phyloP scores from a whole-genome alignment of 371 early-diverging fungal genomes.

The Chytridium lagenaria region DNA sequence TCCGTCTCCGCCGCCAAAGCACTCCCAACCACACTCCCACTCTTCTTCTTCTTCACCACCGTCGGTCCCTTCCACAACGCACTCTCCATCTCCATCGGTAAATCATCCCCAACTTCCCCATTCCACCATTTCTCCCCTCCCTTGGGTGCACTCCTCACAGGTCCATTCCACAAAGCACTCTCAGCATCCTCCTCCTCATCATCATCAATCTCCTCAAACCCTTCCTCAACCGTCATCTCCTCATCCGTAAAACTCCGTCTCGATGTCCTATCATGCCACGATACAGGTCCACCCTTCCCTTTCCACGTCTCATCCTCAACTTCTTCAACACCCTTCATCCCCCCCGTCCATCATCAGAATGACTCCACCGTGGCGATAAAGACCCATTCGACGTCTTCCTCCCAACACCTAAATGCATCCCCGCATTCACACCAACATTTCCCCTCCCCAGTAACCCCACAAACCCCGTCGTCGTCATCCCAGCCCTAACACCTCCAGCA shows the following conservation, averaged over 20 bases:
- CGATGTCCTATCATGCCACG: too few relatives aligned
- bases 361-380: constrained; percentile 5
- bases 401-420: not conserved
- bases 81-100: not conserved
- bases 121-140: not conserved
- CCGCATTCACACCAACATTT: not conserved
- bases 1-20: not conserved
- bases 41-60: constrained; percentile 1
- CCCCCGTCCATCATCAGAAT: constrained; percentile 3
- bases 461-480: not conserved
- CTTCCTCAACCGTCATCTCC: constrained; percentile 11
- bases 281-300: constrained; percentile 6
- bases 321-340: not conserved
- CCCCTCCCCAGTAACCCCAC: not conserved
- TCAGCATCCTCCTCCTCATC: constrained; percentile 8
- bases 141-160: not conserved
- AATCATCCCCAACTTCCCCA: not conserved
- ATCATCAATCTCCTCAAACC: not conserved
- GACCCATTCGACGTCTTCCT: not conserved
- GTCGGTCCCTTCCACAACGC: constrained; percentile 18
- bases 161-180: constrained; percentile 21
- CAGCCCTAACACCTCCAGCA: not conserved
- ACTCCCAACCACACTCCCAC: constrained; percentile 1
- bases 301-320: not conserved
- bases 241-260: too few relatives aligned